phyloP scores from a whole-genome alignment of 805 yeast genomes.

The Starmerella powellii region DNA sequence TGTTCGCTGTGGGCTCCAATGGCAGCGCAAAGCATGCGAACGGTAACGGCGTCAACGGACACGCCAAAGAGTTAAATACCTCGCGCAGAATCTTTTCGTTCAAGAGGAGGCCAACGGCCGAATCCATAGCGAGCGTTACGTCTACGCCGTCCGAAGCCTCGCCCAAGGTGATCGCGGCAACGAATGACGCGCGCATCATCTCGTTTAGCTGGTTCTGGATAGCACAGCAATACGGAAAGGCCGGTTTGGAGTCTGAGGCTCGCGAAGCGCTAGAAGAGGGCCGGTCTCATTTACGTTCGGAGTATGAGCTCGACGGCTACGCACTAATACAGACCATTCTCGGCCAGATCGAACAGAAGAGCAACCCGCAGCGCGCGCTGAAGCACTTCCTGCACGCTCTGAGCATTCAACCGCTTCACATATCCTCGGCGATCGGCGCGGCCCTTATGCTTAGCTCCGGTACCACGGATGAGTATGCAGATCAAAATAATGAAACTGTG shows the following conservation, averaged over 20 bases:
- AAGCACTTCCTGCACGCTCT: slow-evolving; percentile 15
- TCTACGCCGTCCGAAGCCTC: slow-evolving; percentile 28
- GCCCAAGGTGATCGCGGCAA: neutral
- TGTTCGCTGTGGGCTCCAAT: slow-evolving; percentile 29
- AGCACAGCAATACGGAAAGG: slow-evolving; percentile 48
- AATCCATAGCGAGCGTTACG: slow-evolving; percentile 9
- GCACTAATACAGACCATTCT: slow-evolving; percentile 7
- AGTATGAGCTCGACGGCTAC: slow-evolving; percentile 27
- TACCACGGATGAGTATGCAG: neutral
- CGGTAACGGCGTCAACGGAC: neutral
- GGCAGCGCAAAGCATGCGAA: slow-evolving; percentile 4
- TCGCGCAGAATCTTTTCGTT: slow-evolving; percentile 8
- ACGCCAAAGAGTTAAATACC: neutral
- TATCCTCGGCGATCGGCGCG: slow-evolving; percentile 20
- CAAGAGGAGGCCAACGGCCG: slow-evolving; percentile 1
- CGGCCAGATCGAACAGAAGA: slow-evolving; percentile 8
- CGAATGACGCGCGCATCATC: slow-evolving; percentile 5
- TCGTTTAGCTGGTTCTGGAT: slow-evolving; percentile 58
- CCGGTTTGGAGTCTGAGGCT: slow-evolving; percentile 46
- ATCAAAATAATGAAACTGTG: neutral
- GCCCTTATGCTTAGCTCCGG: slow-evolving; percentile 8
- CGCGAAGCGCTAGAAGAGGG: slow-evolving; percentile 67
- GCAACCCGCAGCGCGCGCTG: slow-evolving; percentile 14
- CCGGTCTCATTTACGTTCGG: slow-evolving; percentile 36
- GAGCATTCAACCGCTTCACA: slow-evolving; percentile 14